Conservation (phyloP, 352 stramenopile genomes). For the Phytophthora multivora region DNA sequence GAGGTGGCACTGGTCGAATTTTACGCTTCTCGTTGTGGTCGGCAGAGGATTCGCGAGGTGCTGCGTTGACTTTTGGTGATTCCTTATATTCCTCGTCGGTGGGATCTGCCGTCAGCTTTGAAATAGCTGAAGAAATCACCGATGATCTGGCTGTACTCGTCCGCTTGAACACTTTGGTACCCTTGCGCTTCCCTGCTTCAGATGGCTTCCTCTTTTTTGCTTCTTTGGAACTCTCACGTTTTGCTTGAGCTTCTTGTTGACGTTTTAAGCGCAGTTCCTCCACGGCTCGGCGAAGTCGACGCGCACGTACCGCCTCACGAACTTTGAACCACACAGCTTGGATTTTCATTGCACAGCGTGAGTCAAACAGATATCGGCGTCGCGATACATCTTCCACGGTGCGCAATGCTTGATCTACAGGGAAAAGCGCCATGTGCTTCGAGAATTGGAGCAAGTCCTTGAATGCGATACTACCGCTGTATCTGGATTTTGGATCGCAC, state of each 20-base stretch:
- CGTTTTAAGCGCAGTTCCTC: slow-evolving; percentile 50
- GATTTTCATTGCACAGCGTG: slow-evolving; percentile 62
- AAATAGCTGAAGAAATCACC: slow-evolving; percentile 11
- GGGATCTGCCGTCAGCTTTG: neutral
- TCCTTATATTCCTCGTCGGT: too few relatives aligned
- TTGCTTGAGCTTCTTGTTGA: slow-evolving; percentile 45
- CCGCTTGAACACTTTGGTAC: slow-evolving; percentile 22
- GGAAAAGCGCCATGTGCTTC: slow-evolving; percentile 71
- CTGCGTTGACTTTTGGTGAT: neutral
- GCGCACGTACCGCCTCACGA: slow-evolving; percentile 41
- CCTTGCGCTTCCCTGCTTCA: slow-evolving; percentile 26
- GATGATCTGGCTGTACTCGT: slow-evolving; percentile 17
- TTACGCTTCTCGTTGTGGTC: slow-evolving; percentile 10
- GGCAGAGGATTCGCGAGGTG: neutral
- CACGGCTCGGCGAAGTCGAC: slow-evolving; percentile 48
- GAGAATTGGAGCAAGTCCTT: slow-evolving; percentile 65
- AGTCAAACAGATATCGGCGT: slow-evolving; percentile 54
- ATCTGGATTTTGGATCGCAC: slow-evolving; percentile 18
- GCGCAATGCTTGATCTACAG: slow-evolving; percentile 67
- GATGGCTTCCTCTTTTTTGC: slow-evolving; percentile 27
- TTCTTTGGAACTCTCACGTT: slow-evolving; percentile 30
- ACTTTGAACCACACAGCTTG: slow-evolving; percentile 65
- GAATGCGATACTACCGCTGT: slow-evolving; percentile 50
- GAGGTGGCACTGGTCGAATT: neutral
- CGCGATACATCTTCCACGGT: slow-evolving; percentile 57